These are phyloP conservation scores for Fagopyrum tataricum DNA, from an alignment of 148 eudicot genomes.

Conservation along the genomic window DNA sequence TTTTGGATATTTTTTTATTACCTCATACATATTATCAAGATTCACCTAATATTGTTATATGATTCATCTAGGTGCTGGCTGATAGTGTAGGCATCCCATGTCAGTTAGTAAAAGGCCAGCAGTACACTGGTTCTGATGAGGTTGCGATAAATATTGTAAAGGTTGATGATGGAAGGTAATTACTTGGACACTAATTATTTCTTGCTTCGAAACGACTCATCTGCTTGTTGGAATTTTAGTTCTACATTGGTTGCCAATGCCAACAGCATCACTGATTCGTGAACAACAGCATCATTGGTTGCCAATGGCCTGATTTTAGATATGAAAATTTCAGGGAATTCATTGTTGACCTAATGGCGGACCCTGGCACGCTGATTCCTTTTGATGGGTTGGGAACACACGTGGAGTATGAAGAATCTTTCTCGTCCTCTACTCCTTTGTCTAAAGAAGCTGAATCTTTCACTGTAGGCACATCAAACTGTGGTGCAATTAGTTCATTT, in stretches of 20 bases:
- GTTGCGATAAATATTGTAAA: conserved; percentile 79
- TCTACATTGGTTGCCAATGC: not conserved
- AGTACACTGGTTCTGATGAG: conserved; percentile 77
- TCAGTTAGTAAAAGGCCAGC: conserved; percentile 78
- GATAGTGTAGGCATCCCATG: conserved; percentile 87
- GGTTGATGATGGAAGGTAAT: conserved; percentile 73
- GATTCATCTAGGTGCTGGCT: conserved; percentile 68
- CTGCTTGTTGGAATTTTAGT: conserved; percentile 1
- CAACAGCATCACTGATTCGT: not conserved
- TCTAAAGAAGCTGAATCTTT: conserved; percentile 45
- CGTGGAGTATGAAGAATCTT: conserved; percentile 37
- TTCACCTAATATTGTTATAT: conserved; percentile 6
- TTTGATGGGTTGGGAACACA: conserved; percentile 55
- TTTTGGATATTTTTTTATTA: not conserved
- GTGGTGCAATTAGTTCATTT: conserved; percentile 40
- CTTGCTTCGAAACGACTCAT: not conserved
- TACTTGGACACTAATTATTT: not conserved
- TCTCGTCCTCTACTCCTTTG: conserved; percentile 36
- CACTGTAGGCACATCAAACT: conserved; percentile 44
- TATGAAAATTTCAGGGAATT: conserved; percentile 67
- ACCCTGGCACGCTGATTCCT: conserved; percentile 95
- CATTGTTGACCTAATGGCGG: conserved; percentile 93
- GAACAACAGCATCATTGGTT: not conserved
- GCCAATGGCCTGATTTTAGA: not conserved
- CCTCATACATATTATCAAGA: not conserved